Evolutionary conservation across 495 filamentous ascomycete genomes (phyloP), one percentile per base, ranked within the genome.

Genomic region (Penicillium maclennaniae): DNA sequence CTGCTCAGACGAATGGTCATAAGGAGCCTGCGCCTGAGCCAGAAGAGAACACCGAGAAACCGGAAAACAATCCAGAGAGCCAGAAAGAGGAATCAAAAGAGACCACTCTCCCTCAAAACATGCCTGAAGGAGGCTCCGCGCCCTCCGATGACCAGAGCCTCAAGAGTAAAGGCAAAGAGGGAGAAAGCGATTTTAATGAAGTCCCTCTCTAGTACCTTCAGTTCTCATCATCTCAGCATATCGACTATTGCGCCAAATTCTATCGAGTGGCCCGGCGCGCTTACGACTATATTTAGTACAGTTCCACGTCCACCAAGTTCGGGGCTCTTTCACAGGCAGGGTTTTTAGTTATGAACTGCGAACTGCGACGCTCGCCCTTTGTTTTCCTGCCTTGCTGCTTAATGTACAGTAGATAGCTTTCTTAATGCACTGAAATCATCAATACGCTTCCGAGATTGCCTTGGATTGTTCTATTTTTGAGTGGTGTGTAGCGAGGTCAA

Each of bases 121-220:
- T 43, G 45, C 58, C 45, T 25, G 58, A 69, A 10, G 63, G 53
- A 38, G 59, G 65, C 10, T 49, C 62, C 23, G 65, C 44, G 48
- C 10, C 39, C 15, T 41, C 54, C 21, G 53, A 31, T 42, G 49
- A 37, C 17, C 28, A 21, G 54, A 62, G 27, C 26, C 8, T 36
- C 6, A 70, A 72, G 55, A 48, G 54, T 26, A 72, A 72, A 45
- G 57, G 51, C 16, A 72, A 69, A 45, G 69, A 72, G 52, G 63
- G 59, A 21, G 67, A 74, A 43, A 55, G 67, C 7, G 72, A 75
- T 46, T 72, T 75, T 47, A 73, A 73, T 17, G 72, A 75, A 60
- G 68, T 75, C 7, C 67, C 72, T 27, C 69, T 75, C 25, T 73
- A 61, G 60, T 59, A 27, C 47, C 12, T 37, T 52, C 51, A 31